Percentiles rank a stretch among this genome's conserved stretches.
Evolutionary conservation across 495 filamentous ascomycete species (phyloP).

Genomic region (Schizothecium vesticola): DNA sequence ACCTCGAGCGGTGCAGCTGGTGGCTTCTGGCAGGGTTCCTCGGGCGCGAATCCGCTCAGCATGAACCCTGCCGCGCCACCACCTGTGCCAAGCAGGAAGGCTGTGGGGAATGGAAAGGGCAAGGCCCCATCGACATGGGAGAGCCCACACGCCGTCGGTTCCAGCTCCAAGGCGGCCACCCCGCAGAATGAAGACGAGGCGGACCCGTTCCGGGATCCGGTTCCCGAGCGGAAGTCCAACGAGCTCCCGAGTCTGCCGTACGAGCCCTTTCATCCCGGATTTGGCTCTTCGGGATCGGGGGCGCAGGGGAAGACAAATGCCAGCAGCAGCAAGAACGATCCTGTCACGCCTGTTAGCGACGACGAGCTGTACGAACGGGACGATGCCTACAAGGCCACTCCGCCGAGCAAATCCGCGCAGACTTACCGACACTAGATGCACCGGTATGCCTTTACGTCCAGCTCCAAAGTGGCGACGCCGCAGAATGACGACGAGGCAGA

Average conservation of each 20-base stretch:
- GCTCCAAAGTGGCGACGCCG: constrained; percentile 33
- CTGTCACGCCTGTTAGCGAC: constrained; percentile 25
- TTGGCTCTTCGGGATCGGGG: constrained; percentile 14
- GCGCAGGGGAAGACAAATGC: not conserved
- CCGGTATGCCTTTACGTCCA: constrained; percentile 25
- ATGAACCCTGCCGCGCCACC: constrained; percentile 7
- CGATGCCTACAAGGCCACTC: constrained; percentile 18
- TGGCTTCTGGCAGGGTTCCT: not conserved
- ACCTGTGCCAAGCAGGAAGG: constrained; percentile 20
- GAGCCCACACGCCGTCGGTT: constrained; percentile 21
- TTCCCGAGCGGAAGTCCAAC: constrained; percentile 15
- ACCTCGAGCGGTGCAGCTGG: not conserved
- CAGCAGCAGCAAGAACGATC: constrained; percentile 7
- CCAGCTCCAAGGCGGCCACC: constrained; percentile 34
- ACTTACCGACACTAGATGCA: constrained; percentile 35
- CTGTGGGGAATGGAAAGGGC: constrained; percentile 36
- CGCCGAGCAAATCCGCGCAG: constrained; percentile 28
- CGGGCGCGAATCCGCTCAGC: not conserved
- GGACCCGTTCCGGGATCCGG: constrained; percentile 46
- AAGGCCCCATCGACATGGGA: constrained; percentile 32
- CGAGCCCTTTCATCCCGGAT: constrained; percentile 52
- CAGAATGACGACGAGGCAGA: constrained; percentile 34
- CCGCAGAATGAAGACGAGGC: constrained; percentile 29
- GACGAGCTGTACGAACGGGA: constrained; percentile 15
- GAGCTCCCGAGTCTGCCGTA: constrained; percentile 27